phyloP scores from a whole-genome alignment of 805 yeast species.

The Metschnikowia dekortorum region DNA sequence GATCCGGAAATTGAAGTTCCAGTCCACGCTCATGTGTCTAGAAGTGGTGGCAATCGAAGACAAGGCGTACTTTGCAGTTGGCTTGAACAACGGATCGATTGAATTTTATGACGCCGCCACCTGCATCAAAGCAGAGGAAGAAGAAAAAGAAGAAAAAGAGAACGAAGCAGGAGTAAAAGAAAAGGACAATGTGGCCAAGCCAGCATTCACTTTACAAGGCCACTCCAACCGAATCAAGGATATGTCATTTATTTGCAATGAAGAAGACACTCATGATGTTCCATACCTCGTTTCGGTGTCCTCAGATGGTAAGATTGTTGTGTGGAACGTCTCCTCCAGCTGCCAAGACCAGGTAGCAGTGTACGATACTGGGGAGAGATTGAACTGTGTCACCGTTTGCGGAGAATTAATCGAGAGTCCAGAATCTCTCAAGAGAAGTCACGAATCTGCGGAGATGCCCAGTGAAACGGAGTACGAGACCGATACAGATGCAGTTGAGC shows the following conservation, averaged over 20 bases:
- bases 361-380: constrained; percentile 84
- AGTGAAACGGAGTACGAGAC: constrained; percentile 74
- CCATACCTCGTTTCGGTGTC: constrained; percentile 73
- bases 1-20: constrained; percentile 47
- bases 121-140: constrained; percentile 20
- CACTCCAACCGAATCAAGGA: constrained; percentile 86
- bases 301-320: constrained; percentile 89
- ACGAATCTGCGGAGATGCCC: constrained; percentile 21
- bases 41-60: constrained; percentile 46
- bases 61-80: constrained; percentile 57
- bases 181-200: constrained; percentile 23
- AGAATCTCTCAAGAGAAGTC: constrained; percentile 61
- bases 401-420: constrained; percentile 75
- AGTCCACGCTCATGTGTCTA: constrained; percentile 63
- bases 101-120: constrained; percentile 44
- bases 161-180: too few species aligned
- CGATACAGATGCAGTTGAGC: constrained; percentile 53
- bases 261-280: constrained; percentile 26
- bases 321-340: constrained; percentile 64
- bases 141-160: too few species aligned
- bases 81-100: constrained; percentile 69
- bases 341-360: constrained; percentile 80
- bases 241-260: constrained; percentile 48
- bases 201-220: constrained; percentile 64
- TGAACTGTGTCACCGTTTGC: constrained; percentile 77